phyloP scores from a whole-genome alignment of 208 protist genomes.

The Trypanosoma theileri region DNA sequence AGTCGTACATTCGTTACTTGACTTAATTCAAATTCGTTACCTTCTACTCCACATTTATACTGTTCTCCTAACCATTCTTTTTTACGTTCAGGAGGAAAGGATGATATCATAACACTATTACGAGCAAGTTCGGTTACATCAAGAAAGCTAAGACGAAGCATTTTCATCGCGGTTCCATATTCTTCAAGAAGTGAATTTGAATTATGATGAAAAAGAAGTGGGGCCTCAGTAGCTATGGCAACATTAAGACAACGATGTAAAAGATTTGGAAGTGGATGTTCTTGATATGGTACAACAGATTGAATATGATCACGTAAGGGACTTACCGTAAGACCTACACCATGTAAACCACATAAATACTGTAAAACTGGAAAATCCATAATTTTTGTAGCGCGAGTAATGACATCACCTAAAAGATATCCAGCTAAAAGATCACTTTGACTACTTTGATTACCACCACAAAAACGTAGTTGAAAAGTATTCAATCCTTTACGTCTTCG shows the following conservation, averaged over 20 bases:
- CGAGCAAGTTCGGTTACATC: slow-evolving; percentile 89
- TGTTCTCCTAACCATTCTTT: slow-evolving; percentile 78
- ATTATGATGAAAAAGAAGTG: slow-evolving; percentile 90
- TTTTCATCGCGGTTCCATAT: slow-evolving; percentile 89
- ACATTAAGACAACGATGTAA: slow-evolving; percentile 96
- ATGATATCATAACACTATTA: slow-evolving; percentile 87
- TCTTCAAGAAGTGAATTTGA: slow-evolving; percentile 78
- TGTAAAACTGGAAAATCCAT: slow-evolving; percentile 94
- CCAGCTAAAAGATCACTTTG: slow-evolving; percentile 92
- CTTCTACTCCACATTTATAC: slow-evolving; percentile 55
- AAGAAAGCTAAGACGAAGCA: slow-evolving; percentile 79
- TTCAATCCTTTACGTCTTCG: slow-evolving; percentile 70
- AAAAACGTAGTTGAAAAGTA: slow-evolving; percentile 91
- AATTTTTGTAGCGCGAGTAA: slow-evolving; percentile 96
- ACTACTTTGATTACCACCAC: slow-evolving; percentile 83
- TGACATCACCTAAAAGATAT: slow-evolving; percentile 94
- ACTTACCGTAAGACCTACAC: slow-evolving; percentile 96
- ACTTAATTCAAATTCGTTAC: slow-evolving; percentile 78
- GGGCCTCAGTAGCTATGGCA: slow-evolving; percentile 96
- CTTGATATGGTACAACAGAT: slow-evolving; percentile 91
- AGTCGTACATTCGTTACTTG: slow-evolving; percentile 85
- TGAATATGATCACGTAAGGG: slow-evolving; percentile 97
- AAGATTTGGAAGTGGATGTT: slow-evolving; percentile 95
- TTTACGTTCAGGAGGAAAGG: slow-evolving; percentile 75
- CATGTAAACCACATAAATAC: slow-evolving; percentile 97